phyloP scores from a whole-genome alignment of 306 rosid species.

The Cucurbita moschata region DNA sequence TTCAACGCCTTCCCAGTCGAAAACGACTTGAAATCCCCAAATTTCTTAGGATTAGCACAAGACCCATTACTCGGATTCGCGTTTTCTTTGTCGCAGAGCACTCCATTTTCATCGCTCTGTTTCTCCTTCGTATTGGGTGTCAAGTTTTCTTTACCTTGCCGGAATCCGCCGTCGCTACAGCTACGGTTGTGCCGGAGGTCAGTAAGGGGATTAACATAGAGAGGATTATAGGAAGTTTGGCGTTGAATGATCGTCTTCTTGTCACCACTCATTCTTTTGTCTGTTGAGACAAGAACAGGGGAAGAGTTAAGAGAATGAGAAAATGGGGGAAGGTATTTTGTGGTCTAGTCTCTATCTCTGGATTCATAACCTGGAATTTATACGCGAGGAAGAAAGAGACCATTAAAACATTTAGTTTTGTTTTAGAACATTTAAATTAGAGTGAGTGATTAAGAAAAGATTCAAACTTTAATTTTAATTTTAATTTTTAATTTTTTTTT shows the following conservation, averaged over 20 bases:
- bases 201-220: slow-evolving; percentile 39
- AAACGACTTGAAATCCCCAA: slow-evolving; percentile 32
- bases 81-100: slow-evolving; percentile 36
- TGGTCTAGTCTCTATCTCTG: background rate
- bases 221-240: slow-evolving; percentile 33
- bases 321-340: background rate
- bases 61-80: slow-evolving; percentile 19
- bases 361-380: background rate
- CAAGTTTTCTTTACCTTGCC: slow-evolving; percentile 21
- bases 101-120: background rate
- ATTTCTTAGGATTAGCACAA: slow-evolving; percentile 15
- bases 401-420: no score
- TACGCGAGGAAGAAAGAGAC: no score
- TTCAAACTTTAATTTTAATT: no score
- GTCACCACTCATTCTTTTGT: background rate
- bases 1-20: slow-evolving; percentile 45
- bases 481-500: no score
- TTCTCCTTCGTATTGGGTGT: slow-evolving; percentile 12
- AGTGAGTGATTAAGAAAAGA: no score
- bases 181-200: slow-evolving; percentile 49
- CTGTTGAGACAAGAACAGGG: background rate
- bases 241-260: slow-evolving; percentile 7
- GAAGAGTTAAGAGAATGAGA: background rate
- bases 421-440: no score
- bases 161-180: slow-evolving; percentile 23